These are phyloP conservation scores for Rubia peregrina DNA, from an alignment of 305 asterid genomes.

Conservation along the genomic window DNA sequence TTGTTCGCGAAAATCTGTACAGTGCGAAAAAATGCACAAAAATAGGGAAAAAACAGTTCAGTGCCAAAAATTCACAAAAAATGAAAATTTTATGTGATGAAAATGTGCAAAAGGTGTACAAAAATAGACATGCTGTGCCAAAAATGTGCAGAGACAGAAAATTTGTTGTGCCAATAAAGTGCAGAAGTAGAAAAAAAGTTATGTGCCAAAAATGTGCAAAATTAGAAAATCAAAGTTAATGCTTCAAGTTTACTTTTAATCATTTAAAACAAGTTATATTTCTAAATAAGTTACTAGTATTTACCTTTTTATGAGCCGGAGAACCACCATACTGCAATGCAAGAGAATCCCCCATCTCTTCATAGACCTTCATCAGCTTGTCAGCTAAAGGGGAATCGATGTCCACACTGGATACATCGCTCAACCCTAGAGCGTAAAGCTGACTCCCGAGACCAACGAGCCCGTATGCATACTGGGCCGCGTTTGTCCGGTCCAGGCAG, in stretches of 20 bases:
- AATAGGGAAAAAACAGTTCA: background rate
- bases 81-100: background rate
- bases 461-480: conserved; percentile 86
- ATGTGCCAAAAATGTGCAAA: conserved; percentile 11
- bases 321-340: conserved; percentile 96
- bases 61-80: conserved; percentile 2
- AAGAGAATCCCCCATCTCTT: conserved; percentile 94
- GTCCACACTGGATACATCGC: conserved; percentile 40
- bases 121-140: background rate
- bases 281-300: background rate
- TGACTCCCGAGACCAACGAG: conserved; percentile 75
- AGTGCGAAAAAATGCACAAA: conserved; percentile 15
- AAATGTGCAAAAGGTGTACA: too few relatives aligned
- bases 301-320: conserved; percentile 96
- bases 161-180: background rate
- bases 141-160: background rate
- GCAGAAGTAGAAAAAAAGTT: conserved; percentile 47
- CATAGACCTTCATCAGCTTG: conserved; percentile 69
- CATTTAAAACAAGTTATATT: background rate
- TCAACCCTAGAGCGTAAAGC: conserved; percentile 67
- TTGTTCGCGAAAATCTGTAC: conserved; percentile 81
- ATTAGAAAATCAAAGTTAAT: conserved; percentile 6
- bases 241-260: background rate
- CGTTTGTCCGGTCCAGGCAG: conserved; percentile 94
- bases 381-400: conserved; percentile 61